A percentile compares a stretch with the other conserved stretches of the same genome.
These are phyloP conservation scores for Colletotrichum lupini DNA, from an alignment of 2,329 filamentous ascomycete species.

Conservation along the genomic window DNA sequence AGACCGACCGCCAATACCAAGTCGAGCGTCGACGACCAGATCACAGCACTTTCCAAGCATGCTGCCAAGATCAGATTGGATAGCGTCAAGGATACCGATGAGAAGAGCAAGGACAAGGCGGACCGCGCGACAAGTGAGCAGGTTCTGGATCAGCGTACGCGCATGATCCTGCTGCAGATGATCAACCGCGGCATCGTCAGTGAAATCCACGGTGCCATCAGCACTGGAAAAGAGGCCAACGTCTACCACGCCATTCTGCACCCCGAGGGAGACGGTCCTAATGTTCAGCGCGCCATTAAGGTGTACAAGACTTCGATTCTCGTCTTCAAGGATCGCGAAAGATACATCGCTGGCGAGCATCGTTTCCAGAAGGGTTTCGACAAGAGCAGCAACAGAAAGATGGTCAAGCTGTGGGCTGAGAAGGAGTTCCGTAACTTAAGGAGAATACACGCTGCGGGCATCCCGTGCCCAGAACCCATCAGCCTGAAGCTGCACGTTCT, in stretches of 20 bases:
- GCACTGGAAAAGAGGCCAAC: conserved; percentile 97
- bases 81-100: conserved; percentile 62
- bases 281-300: conserved; percentile 89
- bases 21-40: conserved; percentile 86
- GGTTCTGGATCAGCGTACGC: conserved; percentile 91
- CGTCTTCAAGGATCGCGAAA: conserved; percentile 97
- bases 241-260: conserved; percentile 89
- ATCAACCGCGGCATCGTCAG: conserved; percentile 91
- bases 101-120: conserved; percentile 82
- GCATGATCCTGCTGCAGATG: conserved; percentile 96
- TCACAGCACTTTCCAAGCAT: conserved; percentile 85
- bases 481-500: conserved; percentile 93
- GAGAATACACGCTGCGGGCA: conserved; percentile 83
- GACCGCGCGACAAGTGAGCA: conserved; percentile 95
- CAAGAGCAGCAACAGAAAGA: conserved; percentile 93
- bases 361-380: conserved; percentile 91
- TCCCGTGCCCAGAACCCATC: conserved; percentile 90
- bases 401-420: conserved; percentile 99
- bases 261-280: conserved; percentile 64
- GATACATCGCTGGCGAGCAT: conserved; percentile 95
- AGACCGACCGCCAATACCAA: conserved; percentile 83
- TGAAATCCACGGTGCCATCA: conserved; percentile 94
- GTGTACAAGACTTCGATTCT: conserved; percentile 99
- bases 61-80: conserved; percentile 87
- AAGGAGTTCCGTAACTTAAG: conserved; percentile 97